phyloP scores from a whole-genome alignment of 169 alveolate species.

The Cytauxzoon felis region DNA sequence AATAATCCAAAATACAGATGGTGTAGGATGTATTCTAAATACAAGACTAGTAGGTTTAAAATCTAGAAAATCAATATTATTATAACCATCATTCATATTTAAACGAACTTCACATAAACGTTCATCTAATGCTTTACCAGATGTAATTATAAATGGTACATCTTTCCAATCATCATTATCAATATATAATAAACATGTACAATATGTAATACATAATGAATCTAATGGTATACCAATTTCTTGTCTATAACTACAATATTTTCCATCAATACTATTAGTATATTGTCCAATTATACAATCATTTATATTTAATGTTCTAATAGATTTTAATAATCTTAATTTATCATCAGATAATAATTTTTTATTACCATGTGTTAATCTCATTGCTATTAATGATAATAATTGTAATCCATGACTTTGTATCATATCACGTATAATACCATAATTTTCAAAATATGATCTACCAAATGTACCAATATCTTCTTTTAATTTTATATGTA shows the following conservation, averaged over 20 bases:
- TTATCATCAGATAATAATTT: constrained; percentile 30
- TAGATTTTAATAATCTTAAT: constrained; percentile 34
- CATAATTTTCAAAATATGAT: constrained; percentile 53
- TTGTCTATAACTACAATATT: constrained; percentile 20
- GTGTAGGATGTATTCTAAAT: constrained; percentile 53
- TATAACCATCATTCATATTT: constrained; percentile 11
- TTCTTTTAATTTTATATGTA: constrained; percentile 61
- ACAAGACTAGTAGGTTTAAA: constrained; percentile 48
- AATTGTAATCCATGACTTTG: constrained; percentile 63
- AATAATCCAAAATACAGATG: constrained; percentile 51
- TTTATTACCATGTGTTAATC: background rate
- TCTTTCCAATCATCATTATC: constrained; percentile 61
- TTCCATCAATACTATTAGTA: constrained; percentile 36
- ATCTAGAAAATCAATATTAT: constrained; percentile 21
- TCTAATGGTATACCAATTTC: constrained; percentile 34
- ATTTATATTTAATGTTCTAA: constrained; percentile 38
- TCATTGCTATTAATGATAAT: constrained; percentile 56
- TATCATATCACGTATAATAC: constrained; percentile 62
- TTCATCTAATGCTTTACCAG: constrained; percentile 63
- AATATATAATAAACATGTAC: constrained; percentile 41
- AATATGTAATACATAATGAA: constrained; percentile 47
- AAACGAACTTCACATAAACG: constrained; percentile 40
- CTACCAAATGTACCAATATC: constrained; percentile 55
- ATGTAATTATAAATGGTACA: constrained; percentile 60
- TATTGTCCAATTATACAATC: constrained; percentile 58